Conservation (phyloP, 2,329 filamentous ascomycete genomes). For the Coccinonectria pachysandricola region DNA sequence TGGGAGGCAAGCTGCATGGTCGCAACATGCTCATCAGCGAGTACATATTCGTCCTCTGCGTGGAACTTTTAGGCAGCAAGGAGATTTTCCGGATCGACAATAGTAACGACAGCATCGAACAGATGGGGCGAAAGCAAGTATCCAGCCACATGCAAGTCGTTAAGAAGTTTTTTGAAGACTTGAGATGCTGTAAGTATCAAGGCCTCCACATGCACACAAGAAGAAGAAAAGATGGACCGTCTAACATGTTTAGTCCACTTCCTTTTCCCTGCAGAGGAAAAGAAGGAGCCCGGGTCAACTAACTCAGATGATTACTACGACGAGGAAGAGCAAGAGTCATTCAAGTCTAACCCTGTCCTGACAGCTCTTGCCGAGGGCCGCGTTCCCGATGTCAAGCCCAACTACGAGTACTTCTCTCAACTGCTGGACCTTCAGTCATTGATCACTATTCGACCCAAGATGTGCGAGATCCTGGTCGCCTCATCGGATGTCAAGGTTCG, state of each 20-base stretch:
- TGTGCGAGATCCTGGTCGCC: slow-evolving; percentile 49
- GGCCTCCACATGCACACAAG: too few relatives aligned
- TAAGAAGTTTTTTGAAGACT: slow-evolving; percentile 53
- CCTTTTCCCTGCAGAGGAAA: slow-evolving; percentile 46
- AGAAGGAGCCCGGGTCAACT: slow-evolving; percentile 48
- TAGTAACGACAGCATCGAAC: slow-evolving; percentile 32
- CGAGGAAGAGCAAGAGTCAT: slow-evolving; percentile 38
- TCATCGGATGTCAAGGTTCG: slow-evolving; percentile 41
- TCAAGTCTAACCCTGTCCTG: slow-evolving; percentile 56
- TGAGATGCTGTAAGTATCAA: slow-evolving; percentile 49
- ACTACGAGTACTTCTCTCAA: slow-evolving; percentile 52
- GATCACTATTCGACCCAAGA: slow-evolving; percentile 45
- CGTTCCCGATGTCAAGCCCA: slow-evolving; percentile 47
- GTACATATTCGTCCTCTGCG: slow-evolving; percentile 44
- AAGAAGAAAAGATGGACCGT: slow-evolving; percentile 4
- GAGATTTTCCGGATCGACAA: slow-evolving; percentile 34
- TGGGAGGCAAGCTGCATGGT: slow-evolving; percentile 52
- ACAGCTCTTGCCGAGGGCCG: slow-evolving; percentile 48
- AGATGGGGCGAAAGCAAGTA: slow-evolving; percentile 52
- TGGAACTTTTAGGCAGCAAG: slow-evolving; percentile 29
- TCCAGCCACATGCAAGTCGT: slow-evolving; percentile 63
- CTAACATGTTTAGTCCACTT: slow-evolving; percentile 40
- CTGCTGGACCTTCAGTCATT: slow-evolving; percentile 43
- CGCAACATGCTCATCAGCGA: slow-evolving; percentile 62
- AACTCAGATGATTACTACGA: slow-evolving; percentile 46